Base-by-base conservation (phyloP, 345 rosid genomes). In the Fremontodendron californicum region DNA sequence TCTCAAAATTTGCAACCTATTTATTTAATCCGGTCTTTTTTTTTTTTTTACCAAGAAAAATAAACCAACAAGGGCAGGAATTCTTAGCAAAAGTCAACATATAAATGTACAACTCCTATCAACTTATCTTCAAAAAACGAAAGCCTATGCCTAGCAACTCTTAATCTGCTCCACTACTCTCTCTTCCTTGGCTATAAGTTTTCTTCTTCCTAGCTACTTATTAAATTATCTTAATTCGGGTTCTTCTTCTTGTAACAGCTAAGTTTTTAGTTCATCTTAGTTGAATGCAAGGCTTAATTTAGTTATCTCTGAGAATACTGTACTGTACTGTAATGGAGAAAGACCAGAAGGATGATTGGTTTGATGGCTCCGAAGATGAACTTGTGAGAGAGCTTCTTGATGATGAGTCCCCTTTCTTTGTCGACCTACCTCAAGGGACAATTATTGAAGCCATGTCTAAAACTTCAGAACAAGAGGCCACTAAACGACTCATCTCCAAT, bases 361-460 rank as follows among this genome's bases (percentile, higher is more conserved):
- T 45, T 60, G 75, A 63, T 19, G 81, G 71, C 48, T 73, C 18
- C 18, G 91, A 82, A 31, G 88, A 88, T 29, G 88, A 86, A 79
- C 83, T 82, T 31, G 78, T 88, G 7, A 84, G 85, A 64, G 89
- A 89, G 84, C 85, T 87, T 57, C 86, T 90, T 9, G 84, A 83
- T 15, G 83, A 86, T 42, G 90, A 85, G 10, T 84, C 87, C 43
- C 91, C 87, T 74, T 82, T 88, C 82, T 83, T 87, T 71, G 19
- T 84, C 61, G 15, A n/a, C n/a, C n/a, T 71, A 4, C 86, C 88
- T 3, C 82, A 81, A 73, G 77, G 31, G 13, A 9, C 52, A 37
- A n/a, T n/a, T n/a, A 60, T 66, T 10, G 78, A 76, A 77, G 57
- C 77, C 31, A 71, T 75, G 40, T 71, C 61, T 6, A 65, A 3